These are phyloP conservation scores for Logfia minima DNA, from an alignment of 129 eudicot genomes.

Conservation along the genomic window DNA sequence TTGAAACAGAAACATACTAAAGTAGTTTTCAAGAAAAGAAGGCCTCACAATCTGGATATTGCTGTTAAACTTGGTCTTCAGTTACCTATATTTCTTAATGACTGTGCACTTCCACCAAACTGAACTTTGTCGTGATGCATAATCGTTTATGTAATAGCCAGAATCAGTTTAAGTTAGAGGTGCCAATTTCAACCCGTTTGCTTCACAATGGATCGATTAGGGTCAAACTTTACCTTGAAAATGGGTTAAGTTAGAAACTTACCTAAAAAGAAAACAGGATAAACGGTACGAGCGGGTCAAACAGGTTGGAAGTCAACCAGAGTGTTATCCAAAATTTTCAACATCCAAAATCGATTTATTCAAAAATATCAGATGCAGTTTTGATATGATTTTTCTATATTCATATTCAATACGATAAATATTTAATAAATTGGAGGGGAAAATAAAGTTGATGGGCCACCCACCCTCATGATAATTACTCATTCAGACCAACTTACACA, in stretches of 20 bases:
- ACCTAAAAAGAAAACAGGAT: not conserved
- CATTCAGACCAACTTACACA: not conserved
- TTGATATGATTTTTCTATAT: not conserved
- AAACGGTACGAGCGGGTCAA: not conserved
- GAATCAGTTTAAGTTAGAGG: not conserved
- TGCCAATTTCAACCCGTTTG: not conserved
- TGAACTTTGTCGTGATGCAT: slow-evolving; percentile 16
- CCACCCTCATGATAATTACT: not conserved
- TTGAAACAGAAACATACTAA: slow-evolving; percentile 5
- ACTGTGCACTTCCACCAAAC: slow-evolving; percentile 14
- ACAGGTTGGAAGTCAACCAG: not conserved
- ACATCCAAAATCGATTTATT: not conserved
- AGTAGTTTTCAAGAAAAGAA: slow-evolving; percentile 8
- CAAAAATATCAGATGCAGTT: too few species aligned
- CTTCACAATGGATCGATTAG: too few species aligned
- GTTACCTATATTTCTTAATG: slow-evolving; percentile 5
- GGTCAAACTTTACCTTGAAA: not conserved
- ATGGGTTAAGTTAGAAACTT: not conserved
- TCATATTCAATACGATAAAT: not conserved
- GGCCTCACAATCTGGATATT: slow-evolving; percentile 22
- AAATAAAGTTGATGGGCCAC: not conserved
- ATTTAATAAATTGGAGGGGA: not conserved
- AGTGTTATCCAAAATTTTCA: not conserved
- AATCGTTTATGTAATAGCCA: not conserved
- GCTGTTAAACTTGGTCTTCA: slow-evolving; percentile 16